Evolutionary conservation across 495 filamentous ascomycete genomes (phyloP).

Genomic region (Bacidia gigantensis): DNA sequence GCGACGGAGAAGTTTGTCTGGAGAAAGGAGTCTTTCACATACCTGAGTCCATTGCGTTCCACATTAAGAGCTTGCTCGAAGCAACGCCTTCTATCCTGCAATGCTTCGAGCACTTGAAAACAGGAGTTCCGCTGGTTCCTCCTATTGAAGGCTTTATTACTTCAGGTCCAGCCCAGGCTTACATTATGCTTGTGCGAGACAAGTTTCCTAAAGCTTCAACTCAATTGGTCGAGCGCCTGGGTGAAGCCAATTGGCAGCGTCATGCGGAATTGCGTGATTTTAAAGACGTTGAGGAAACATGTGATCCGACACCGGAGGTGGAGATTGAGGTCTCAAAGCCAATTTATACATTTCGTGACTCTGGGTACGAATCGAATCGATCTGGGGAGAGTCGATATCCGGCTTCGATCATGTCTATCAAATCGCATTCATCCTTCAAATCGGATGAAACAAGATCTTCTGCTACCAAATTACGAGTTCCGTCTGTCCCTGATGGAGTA

Average conservation of each 20-base stretch:
- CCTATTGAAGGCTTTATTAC: slow-evolving; percentile 1
- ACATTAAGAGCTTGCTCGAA: slow-evolving; percentile 1
- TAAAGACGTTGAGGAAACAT: background rate
- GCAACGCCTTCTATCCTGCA: slow-evolving; percentile 5
- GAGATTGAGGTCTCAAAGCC: background rate
- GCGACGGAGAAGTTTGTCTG: background rate
- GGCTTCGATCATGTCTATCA: background rate
- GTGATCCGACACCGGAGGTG: background rate
- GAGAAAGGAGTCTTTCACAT: no score
- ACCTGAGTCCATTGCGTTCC: background rate
- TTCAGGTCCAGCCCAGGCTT: slow-evolving; percentile 7
- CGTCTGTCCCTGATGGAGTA: slow-evolving; percentile 7
- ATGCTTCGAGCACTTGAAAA: background rate
- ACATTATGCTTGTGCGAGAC: slow-evolving; percentile 9
- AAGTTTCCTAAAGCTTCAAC: slow-evolving; percentile 3
- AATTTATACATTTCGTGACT: slow-evolving; percentile 12
- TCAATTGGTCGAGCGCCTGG: slow-evolving; percentile 11
- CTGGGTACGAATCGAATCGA: slow-evolving; percentile 9
- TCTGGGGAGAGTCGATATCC: slow-evolving; percentile 6
- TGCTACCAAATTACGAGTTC: slow-evolving; percentile 4
- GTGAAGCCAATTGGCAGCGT: slow-evolving; percentile 17
- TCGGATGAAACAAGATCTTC: slow-evolving; percentile 5
- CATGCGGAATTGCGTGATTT: background rate
- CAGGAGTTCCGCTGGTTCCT: background rate
- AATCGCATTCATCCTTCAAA: slow-evolving; percentile 11